Conservation (phyloP, 2,329 filamentous ascomycete genomes). For the Neonectria magnoliae region DNA sequence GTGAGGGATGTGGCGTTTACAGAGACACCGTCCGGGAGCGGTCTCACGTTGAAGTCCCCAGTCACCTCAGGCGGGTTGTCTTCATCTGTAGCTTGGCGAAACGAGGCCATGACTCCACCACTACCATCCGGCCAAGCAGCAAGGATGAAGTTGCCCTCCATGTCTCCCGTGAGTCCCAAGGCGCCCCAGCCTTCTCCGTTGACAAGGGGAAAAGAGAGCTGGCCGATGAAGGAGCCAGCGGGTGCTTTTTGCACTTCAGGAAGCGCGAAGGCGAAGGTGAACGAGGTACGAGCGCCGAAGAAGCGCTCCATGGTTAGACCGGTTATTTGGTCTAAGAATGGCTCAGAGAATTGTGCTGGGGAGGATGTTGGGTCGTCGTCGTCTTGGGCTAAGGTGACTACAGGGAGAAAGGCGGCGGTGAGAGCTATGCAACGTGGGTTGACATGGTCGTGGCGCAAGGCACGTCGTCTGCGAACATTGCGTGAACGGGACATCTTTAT, state of each 20-base stretch:
- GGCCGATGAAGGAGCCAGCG: constrained; percentile 39
- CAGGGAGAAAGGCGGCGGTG: not conserved
- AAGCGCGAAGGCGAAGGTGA: constrained; percentile 55
- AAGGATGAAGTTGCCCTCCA: constrained; percentile 57
- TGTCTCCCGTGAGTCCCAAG: constrained; percentile 55
- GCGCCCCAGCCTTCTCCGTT: constrained; percentile 57
- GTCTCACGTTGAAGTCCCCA: constrained; percentile 51
- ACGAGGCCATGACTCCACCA: constrained; percentile 51
- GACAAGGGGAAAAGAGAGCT: constrained; percentile 53
- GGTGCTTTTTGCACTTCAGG: constrained; percentile 37
- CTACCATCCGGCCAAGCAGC: constrained; percentile 55
- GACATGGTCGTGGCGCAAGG: not conserved
- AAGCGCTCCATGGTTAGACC: constrained; percentile 51
- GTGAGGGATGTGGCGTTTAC: constrained; percentile 55
- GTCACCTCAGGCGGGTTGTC: constrained; percentile 54
- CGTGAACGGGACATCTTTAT: not conserved
- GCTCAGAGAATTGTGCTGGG: not conserved
- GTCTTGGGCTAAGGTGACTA: not conserved
- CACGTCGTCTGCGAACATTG: not conserved
- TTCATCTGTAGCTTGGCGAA: constrained; percentile 55
- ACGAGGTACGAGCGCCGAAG: constrained; percentile 51
- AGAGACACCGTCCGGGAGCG: constrained; percentile 54
- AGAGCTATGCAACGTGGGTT: not conserved
- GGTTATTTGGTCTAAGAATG: constrained; percentile 42
- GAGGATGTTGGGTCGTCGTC: not conserved